A percentile compares a stretch with the other conserved stretches of the same genome.
phyloP scores from a whole-genome alignment of 2,329 filamentous ascomycete genomes.

The Didymella exigua region DNA sequence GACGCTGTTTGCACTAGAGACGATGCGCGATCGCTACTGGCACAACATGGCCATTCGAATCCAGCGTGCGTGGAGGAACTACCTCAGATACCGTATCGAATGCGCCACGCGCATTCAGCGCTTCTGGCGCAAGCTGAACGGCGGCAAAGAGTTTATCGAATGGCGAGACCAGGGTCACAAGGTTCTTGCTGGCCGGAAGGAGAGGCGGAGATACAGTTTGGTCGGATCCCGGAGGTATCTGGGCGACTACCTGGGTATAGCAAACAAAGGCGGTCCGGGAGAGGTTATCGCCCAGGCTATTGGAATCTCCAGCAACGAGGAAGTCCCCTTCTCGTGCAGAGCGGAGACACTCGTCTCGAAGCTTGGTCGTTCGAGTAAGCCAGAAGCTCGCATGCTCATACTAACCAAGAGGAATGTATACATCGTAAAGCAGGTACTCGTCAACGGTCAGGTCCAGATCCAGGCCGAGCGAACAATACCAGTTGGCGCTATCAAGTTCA shows the following conservation, averaged over 20 bases:
- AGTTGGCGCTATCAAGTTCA: constrained; percentile 84
- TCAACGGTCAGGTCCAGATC: constrained; percentile 82
- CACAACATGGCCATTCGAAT: constrained; percentile 99
- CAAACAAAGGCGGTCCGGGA: constrained; percentile 78
- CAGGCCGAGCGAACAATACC: constrained; percentile 80
- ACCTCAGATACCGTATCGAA: constrained; percentile 88
- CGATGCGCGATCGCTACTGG: constrained; percentile 98
- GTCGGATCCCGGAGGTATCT: constrained; percentile 90
- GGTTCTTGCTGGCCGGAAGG: constrained; percentile 82
- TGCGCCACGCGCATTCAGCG: constrained; percentile 92
- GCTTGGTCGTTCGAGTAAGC: constrained; percentile 94
- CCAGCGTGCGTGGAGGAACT: constrained; percentile 95
- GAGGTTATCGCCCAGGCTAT: constrained; percentile 78
- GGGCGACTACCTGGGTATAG: constrained; percentile 91
- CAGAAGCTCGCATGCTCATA: constrained; percentile 81
- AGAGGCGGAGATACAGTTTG: constrained; percentile 87
- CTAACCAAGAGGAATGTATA: constrained; percentile 88
- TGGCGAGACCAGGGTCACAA: constrained; percentile 86
- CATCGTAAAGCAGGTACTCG: constrained; percentile 81
- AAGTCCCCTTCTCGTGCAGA: constrained; percentile 85
- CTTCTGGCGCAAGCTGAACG: constrained; percentile 92
- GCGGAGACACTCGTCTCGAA: constrained; percentile 91
- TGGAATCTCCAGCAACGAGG: constrained; percentile 73
- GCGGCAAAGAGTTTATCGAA: constrained; percentile 86
- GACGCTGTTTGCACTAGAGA: constrained; percentile 93